Conservation (phyloP, 1,139 yeast species). For the Geotrichum aggregatum region DNA sequence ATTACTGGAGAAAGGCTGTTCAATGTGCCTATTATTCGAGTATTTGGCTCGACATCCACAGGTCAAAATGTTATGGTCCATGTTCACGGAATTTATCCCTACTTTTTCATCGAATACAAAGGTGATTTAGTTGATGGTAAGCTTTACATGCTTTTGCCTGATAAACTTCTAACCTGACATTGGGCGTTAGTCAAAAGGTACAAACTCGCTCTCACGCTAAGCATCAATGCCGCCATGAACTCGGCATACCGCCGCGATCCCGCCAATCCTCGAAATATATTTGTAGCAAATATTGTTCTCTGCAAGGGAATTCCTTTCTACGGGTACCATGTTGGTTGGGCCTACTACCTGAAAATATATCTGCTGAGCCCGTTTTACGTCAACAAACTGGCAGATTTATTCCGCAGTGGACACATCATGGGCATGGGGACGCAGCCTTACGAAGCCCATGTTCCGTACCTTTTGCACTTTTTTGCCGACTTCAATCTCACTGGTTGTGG, state of each 20-base stretch:
- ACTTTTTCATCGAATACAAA: slow-evolving; percentile 60
- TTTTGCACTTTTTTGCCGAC: slow-evolving; percentile 75
- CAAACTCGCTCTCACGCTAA: slow-evolving; percentile 26
- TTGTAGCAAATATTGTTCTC: slow-evolving; percentile 61
- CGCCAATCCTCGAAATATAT: slow-evolving; percentile 39
- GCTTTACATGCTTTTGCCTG: slow-evolving; percentile 12
- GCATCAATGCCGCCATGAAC: slow-evolving; percentile 35
- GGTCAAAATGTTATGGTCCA: slow-evolving; percentile 62
- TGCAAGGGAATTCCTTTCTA: slow-evolving; percentile 80
- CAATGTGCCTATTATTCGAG: slow-evolving; percentile 69
- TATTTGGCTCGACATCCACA: slow-evolving; percentile 62
- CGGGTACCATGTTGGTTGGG: slow-evolving; percentile 69
- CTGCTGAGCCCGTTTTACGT: slow-evolving; percentile 61
- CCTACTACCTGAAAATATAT: slow-evolving; percentile 61
- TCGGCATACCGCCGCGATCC: slow-evolving; percentile 32
- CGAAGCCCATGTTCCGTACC: slow-evolving; percentile 78
- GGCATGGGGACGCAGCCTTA: slow-evolving; percentile 46
- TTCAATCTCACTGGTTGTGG: slow-evolving; percentile 82
- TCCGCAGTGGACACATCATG: slow-evolving; percentile 50
- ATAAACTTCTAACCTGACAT: not conserved
- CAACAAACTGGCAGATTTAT: slow-evolving; percentile 55
- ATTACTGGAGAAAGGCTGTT: slow-evolving; percentile 26
- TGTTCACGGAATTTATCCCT: slow-evolving; percentile 82
- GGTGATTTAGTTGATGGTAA: slow-evolving; percentile 37
- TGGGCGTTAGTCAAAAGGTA: slow-evolving; percentile 27